Percentiles rank a stretch among this genome's conserved stretches.
Conservation (phyloP, 768 basidiomycete genomes). For the Termitomyces sp. region DNA sequence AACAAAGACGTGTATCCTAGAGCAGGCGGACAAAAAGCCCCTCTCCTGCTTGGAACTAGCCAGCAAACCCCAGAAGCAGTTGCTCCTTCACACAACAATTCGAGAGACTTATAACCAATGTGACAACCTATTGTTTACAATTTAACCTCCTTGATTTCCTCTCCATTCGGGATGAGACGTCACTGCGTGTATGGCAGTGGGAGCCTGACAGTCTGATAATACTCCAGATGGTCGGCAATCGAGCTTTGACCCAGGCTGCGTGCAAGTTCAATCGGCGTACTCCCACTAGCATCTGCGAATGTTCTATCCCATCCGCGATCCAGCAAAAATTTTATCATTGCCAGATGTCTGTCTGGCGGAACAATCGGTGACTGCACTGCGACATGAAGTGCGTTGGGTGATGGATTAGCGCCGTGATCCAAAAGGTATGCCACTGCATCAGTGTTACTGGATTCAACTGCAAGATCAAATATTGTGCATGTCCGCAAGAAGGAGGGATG, state of each 20-base stretch:
- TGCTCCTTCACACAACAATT: too few species aligned
- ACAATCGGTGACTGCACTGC: neutral
- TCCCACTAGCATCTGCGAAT: neutral
- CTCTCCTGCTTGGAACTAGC: too few species aligned
- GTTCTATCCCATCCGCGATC: neutral
- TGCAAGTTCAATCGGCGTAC: neutral
- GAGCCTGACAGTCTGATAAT: neutral
- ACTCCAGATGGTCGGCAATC: neutral
- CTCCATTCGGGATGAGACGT: neutral
- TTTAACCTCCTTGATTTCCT: too few species aligned
- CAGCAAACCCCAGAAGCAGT: too few species aligned
- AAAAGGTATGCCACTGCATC: neutral
- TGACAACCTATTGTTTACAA: too few species aligned
- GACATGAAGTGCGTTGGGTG: neutral
- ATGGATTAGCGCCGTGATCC: neutral
- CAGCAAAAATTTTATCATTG: neutral
- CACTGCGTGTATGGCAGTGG: neutral
- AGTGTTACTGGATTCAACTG: neutral
- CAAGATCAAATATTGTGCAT: neutral
- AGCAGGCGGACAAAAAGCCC: too few species aligned
- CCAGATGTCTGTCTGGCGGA: too few species aligned
- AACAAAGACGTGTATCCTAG: too few species aligned
- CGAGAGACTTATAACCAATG: too few species aligned
- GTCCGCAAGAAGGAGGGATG: neutral
- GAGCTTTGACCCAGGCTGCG: neutral